phyloP scores from a whole-genome alignment of 345 rosid species.

The Hypericum androsaemum region DNA sequence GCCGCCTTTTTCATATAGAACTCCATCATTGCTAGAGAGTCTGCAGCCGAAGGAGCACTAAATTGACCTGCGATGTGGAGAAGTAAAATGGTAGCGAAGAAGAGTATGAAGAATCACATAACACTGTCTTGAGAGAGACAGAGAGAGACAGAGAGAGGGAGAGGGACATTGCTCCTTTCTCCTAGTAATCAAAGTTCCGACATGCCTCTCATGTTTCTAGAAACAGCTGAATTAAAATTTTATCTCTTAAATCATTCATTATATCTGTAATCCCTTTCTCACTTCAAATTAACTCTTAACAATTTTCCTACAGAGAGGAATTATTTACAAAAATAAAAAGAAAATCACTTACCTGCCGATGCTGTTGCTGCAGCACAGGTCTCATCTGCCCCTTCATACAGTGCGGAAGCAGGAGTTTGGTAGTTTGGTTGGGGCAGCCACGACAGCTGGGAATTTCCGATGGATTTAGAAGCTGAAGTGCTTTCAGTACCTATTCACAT shows the following conservation, averaged over 20 bases:
- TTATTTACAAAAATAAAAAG: background rate
- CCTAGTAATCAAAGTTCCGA: too few species aligned
- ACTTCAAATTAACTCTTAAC: too few species aligned
- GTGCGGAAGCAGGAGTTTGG: conserved; percentile 85
- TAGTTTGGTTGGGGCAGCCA: conserved; percentile 50
- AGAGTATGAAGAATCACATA: too few species aligned
- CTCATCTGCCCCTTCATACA: conserved; percentile 58
- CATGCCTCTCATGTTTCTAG: too few species aligned
- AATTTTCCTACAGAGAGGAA: too few species aligned
- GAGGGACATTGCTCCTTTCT: too few species aligned
- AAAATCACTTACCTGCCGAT: conserved; percentile 26
- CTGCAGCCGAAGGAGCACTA: conserved; percentile 32
- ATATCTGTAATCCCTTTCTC: too few species aligned
- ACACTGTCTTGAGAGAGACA: too few species aligned
- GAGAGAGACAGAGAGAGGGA: too few species aligned
- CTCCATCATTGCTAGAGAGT: conserved; percentile 98
- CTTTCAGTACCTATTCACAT: conserved; percentile 33
- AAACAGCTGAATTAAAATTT: too few species aligned
- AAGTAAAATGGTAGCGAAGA: too few species aligned
- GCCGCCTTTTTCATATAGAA: conserved; percentile 97
- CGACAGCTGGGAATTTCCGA: conserved; percentile 36
- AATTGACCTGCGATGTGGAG: conserved; percentile 20
- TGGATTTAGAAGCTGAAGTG: conserved; percentile 34
- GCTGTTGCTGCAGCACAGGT: conserved; percentile 13
- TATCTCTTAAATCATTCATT: too few species aligned